Evolutionary conservation across 805 yeast genomes (phyloP), one percentile per base, ranked within the genome.

Genomic region (Kuraishia hungarica): DNA sequence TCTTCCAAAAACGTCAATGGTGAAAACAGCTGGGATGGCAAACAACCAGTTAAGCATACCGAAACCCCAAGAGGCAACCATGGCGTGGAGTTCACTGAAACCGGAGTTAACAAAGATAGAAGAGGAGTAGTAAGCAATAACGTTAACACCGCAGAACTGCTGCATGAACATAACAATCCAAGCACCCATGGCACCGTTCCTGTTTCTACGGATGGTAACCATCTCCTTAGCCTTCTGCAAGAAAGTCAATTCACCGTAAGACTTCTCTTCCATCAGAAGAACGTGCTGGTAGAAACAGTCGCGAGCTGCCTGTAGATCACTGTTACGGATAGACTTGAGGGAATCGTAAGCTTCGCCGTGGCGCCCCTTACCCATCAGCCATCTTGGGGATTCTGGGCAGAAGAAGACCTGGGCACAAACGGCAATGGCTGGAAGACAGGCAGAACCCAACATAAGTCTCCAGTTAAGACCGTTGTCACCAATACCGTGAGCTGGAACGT

Each of bases 61-160:
- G 61, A 86, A 89, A 1, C 96, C 96, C 82, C 91, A 80, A 0
- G 96, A 87, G 0, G 96, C 96, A 61, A 86, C 71, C 64, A 89
- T 69, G 0, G 96, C 84, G 56, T 80, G 75, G 58, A 79, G 74
- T 58, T 79, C 81, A 48, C 79, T 69, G 69, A 86, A 84, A 49
- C 86, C 87, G 22, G 91, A 82, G 56, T 83, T 78, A 22, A 77
- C 68, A 71, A 89, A 89, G 56, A 89, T 89, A 10, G 87, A 76
- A 0, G 94, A 84, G 1, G 93, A 86, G 69, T 87, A 89, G 71
- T 88, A 87, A 20, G 96, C 93, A 70, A 89, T 88, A 54, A 89
- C 93, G 64, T 89, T 89, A 67, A 89, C 82, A 62, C 96, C 96
- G 71, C 96, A 89, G 72, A 89, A 87, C 68, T 89, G 96, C 73